A percentile compares a stretch with the other conserved stretches of the same genome.
These are phyloP conservation scores for Sorghum bicolor DNA, from an alignment of 176 grass and related monocot genomes.

Conservation along the genomic window Sorghum_bicolor_NCBIv3 NC_012875.2:25001-25500, in stretches of 20 bases:
- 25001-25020: conserved; percentile 86
- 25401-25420: background rate
- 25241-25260: background rate
- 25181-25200: conserved; percentile 95
- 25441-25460: background rate
- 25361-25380: background rate
- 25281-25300: background rate
- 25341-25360: too few species aligned
- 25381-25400: background rate
- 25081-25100: conserved; percentile 66
- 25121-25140: conserved; percentile 38
- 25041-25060: conserved; percentile 79
- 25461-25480: background rate
- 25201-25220: conserved; percentile 93
- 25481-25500: background rate
- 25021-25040: conserved; percentile 81
- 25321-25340: background rate
- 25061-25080: conserved; percentile 86
- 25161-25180: conserved; percentile 47
- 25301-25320: background rate
- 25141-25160: background rate
- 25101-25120: conserved; percentile 58
- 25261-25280: background rate
- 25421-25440: background rate
- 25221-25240: conserved; percentile 52